These are phyloP conservation scores for Dysphania ambrosioides DNA, from an alignment of 148 eudicot species.

Conservation along the genomic window DNA sequence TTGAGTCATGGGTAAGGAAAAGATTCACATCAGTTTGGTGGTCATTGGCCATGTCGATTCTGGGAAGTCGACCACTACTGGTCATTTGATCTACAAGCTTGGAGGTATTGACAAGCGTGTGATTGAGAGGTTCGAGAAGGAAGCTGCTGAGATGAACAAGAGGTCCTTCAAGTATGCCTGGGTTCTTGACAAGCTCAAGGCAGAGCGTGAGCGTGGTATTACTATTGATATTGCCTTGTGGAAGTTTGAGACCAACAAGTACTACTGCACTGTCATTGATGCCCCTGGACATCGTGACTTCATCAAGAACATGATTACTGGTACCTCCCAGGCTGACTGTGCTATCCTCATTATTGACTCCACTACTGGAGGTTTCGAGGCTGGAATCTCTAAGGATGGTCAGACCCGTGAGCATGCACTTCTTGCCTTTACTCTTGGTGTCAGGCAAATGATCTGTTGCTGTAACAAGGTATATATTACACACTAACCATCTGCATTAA, in stretches of 20 bases:
- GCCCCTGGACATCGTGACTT: constrained; percentile 60
- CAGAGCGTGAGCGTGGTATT: constrained; percentile 59
- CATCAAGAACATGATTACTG: constrained; percentile 60
- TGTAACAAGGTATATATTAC: constrained; percentile 39
- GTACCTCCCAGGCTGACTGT: constrained; percentile 62
- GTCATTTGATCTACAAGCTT: constrained; percentile 59
- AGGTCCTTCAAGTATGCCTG: constrained; percentile 62
- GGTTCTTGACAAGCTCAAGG: constrained; percentile 61
- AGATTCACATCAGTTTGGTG: constrained; percentile 45
- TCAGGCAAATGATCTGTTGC: constrained; percentile 54
- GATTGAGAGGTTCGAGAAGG: constrained; percentile 59
- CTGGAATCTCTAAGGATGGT: constrained; percentile 59
- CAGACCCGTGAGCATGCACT: constrained; percentile 64
- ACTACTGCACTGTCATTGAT: constrained; percentile 58
- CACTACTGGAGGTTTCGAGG: constrained; percentile 60
- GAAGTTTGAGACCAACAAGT: constrained; percentile 57
- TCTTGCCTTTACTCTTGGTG: constrained; percentile 61
- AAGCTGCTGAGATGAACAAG: constrained; percentile 71
- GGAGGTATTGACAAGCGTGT: constrained; percentile 71
- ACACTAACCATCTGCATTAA: background rate
- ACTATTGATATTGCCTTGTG: constrained; percentile 58
- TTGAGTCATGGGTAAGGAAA: constrained; percentile 47
- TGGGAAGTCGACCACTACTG: constrained; percentile 57
- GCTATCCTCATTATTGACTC: constrained; percentile 56
- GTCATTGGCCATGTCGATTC: constrained; percentile 63